Evolutionary conservation across 2,329 filamentous ascomycete species (phyloP), one percentile per base, ranked within the genome.

Genomic region (Paracorniculantispora psalliotae): DNA sequence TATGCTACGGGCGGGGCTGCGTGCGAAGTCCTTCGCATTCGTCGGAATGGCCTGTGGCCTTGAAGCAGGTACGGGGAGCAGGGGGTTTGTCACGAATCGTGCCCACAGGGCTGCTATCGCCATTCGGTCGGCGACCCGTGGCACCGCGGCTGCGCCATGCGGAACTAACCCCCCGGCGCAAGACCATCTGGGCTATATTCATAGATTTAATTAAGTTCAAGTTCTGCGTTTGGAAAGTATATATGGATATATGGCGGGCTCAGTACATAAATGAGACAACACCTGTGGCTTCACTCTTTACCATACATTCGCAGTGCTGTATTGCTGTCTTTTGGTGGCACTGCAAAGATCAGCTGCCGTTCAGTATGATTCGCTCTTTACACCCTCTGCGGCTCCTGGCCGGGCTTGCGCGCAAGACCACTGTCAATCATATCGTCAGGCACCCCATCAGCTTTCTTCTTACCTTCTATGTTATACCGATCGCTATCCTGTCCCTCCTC

Each of bases 401-500:
- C 25, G 64, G 64, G 10, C 53, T 67, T 9, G 60, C 57, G 17
- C 61, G 57, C 43, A 69, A 69, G 62, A 68, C 67, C 44, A 59
- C 67, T 8, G 49, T 65, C 54, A 53, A 67, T 21, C 59, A 65
- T 10, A 61, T 65, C 44, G 57, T 63, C 43, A 48, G 66, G 23
- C 63, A 63, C 19, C 65, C 64, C 49, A 17, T 67, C 15, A 61
- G 66, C 35, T 68, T 66, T 41, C 35, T 68, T n/a, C 35, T 71
- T 4, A 64, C 61, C 37, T 62, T 63, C 17, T 68, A 67, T 17
- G 63, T 62, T 25, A 54, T 67, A 1, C 71, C 71, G 0, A 64
- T 72, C 26, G 56, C 64, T 17, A 62, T 72, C 28, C 66, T 72
- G 33, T 64, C 64, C 26, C 46, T 72, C 19, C 64, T 69, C 8